Base-by-base conservation (phyloP, 352 stramenopile species). In the Pythium brassicae region DNA sequence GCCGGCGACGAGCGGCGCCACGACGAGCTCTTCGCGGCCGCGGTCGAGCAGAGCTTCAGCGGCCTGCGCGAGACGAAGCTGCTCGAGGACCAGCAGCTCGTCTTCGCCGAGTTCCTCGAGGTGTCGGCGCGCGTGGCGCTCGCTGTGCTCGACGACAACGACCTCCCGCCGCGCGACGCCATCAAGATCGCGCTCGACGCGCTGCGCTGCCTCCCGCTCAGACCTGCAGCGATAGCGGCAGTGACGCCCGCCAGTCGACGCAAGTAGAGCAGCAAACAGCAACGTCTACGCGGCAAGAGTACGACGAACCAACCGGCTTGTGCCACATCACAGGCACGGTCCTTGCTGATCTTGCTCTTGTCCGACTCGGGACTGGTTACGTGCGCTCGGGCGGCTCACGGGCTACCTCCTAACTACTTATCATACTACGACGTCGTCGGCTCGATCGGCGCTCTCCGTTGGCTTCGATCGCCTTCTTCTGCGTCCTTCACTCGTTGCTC, bases 101-200 rank as follows among this genome's bases (percentile, higher is more conserved):
- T 92, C 8, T 92, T 92, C 46, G 72, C 72, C 22, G 83, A 94
- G 64, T 83, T 87, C 39, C 49, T 94, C 7, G 83, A 94, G 62
- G 68, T 92, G 1, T 61, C 80, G 1, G 65, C 76, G 49, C 81
- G 83, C 19, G 75, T 92, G 37, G 81, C 80, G 43, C 61, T 90
- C 39, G 62, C 62, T 12, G 72, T 89, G 20, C 72, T 92, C 29
- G 68, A 72, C 4, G 72, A 86, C 55, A 79, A 82, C 44, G 74
- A 77, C 29, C 56, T 94, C 25, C 72, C 79, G 15, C 68, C 74
- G 4, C 70, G 68, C 47, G 79, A 92, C 42, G 77, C 79, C 25
- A 89, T 92, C 62, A 87, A 83, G 63, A 77, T 93, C 48, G 81
- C 78, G 5, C 59, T 93, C 35, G 76, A 93, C 54, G 83, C 83